Evolutionary conservation across 2,329 filamentous ascomycete species (phyloP).

Genomic region (Cadophora malorum): DNA sequence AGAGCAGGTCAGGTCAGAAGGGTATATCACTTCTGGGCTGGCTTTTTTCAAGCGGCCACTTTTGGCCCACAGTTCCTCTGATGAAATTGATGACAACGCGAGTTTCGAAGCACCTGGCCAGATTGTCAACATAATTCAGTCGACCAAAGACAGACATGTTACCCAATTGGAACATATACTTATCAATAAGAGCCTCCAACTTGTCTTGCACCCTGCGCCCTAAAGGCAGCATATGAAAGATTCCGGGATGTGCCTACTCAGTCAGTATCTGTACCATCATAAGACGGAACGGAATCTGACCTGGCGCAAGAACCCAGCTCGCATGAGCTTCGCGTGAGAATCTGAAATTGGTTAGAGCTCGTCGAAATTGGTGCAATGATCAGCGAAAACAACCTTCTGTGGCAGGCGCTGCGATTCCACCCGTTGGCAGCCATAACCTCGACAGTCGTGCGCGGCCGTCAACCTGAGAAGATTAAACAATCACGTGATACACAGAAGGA

Average conservation of each 20-base stretch:
- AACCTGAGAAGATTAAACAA: constrained; percentile 47
- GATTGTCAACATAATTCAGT: constrained; percentile 16
- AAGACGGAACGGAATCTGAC: constrained; percentile 48
- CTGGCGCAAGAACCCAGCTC: constrained; percentile 77
- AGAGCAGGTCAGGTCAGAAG: too few relatives aligned
- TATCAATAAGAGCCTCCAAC: constrained; percentile 83
- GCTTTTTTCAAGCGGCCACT: constrained; percentile 81
- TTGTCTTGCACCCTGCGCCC: constrained; percentile 89
- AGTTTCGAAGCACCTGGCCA: constrained; percentile 75
- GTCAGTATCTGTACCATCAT: constrained; percentile 21
- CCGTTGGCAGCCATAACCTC: constrained; percentile 79
- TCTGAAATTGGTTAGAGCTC: constrained; percentile 50
- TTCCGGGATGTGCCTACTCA: constrained; percentile 77
- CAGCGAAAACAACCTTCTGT: constrained; percentile 55
- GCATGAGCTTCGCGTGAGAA: constrained; percentile 69
- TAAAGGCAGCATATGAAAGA: constrained; percentile 91
- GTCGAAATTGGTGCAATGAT: constrained; percentile 7
- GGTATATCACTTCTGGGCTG: constrained; percentile 69
- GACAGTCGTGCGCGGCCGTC: constrained; percentile 70
- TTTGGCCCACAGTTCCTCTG: constrained; percentile 81
- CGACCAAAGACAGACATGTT: constrained; percentile 20
- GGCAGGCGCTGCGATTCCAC: constrained; percentile 65
- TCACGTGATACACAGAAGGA: not conserved
- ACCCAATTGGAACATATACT: constrained; percentile 83
- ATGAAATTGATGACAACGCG: constrained; percentile 83